phyloP scores from a whole-genome alignment of 2,329 filamentous ascomycete genomes.

The Diaporthe australafricana region DNA sequence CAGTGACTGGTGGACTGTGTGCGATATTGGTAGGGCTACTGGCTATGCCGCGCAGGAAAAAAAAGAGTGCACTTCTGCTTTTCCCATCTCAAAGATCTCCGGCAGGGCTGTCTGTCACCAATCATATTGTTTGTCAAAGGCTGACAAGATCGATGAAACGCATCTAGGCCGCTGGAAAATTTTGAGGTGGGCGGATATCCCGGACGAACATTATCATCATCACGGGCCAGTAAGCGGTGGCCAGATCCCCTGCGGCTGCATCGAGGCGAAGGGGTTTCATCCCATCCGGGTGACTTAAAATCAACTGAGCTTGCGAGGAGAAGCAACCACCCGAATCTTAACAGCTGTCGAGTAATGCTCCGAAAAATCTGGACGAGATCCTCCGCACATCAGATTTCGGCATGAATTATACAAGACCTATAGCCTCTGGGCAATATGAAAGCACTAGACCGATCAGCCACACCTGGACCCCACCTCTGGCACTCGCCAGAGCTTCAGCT shows the following conservation, averaged over 20 bases:
- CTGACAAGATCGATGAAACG: conserved; percentile 16
- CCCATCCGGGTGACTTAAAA: conserved; percentile 13
- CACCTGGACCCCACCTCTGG: not conserved
- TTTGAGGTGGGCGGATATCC: not conserved
- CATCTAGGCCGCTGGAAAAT: conserved; percentile 1
- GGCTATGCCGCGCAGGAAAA: conserved; percentile 9
- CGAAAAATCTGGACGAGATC: conserved; percentile 12
- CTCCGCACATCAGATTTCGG: conserved; percentile 17
- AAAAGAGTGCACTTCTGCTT: conserved; percentile 1
- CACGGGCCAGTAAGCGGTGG: conserved; percentile 1
- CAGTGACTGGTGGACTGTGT: conserved; percentile 9
- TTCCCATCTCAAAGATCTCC: conserved; percentile 14
- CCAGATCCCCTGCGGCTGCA: conserved; percentile 7
- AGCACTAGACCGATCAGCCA: not conserved
- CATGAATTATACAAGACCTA: not conserved
- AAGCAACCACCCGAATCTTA: conserved; percentile 10
- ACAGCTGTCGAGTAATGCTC: conserved; percentile 14
- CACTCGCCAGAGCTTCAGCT: conserved; percentile 19
- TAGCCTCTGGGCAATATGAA: conserved; percentile 20
- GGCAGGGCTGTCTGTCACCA: conserved; percentile 20
- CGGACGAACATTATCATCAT: conserved; percentile 3
- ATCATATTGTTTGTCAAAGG: not conserved
- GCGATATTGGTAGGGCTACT: conserved; percentile 21
- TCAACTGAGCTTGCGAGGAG: conserved; percentile 30
- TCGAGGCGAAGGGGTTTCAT: conserved; percentile 22